Evolutionary conservation across 176 grass and related monocot genomes (phyloP), one percentile per base, ranked within the genome.

Genomic region (Dendrocalamus sinicus): DNA sequence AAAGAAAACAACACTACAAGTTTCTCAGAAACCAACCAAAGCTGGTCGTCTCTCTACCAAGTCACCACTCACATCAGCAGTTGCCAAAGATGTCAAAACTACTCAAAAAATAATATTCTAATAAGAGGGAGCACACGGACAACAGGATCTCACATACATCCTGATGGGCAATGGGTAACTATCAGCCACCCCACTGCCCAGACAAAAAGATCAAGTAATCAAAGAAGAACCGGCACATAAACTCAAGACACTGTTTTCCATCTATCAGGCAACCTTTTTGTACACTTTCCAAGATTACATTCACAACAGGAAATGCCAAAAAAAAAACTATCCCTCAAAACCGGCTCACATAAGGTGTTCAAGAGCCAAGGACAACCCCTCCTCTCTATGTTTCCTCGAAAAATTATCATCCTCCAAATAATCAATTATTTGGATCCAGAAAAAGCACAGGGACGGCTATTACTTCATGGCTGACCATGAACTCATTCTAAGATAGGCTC

Each of bases 211-310:
- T 46, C 11, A 24, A 51, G 20, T 52, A 40, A 69, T 39, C 28
- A 55, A 45, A 67, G 52, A 60, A 50, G 58, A 58, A 87, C 24
- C 32, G 76, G 61, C 43, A 68, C 23, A 45, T 30, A 74, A 77
- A 82, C 57, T 72, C 22, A 71, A 75, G 41, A 20, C 4, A 57
- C 8, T 85, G 81, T 80, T 83, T 86, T 88, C 61, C 87, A 90
- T 93, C 90, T 92, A 94, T 86, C 81, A 75, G 68, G 47, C 86
- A 62, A 88, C 37, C 69, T 84, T 87, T 92, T 86, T 95, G 90
- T 95, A 95, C 93, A 95, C 70, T 92, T 87, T 68, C 40, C 26
- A 76, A 81, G 67, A 81, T 87, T 85, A 90, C 78, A 84, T 77
- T 86, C 86, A 88, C 86, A 88, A 78, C 75, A 87, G 57, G 45